Evolutionary conservation across 2,329 filamentous ascomycete species (phyloP).

Genomic region (Aspergillus ochraceus): DNA sequence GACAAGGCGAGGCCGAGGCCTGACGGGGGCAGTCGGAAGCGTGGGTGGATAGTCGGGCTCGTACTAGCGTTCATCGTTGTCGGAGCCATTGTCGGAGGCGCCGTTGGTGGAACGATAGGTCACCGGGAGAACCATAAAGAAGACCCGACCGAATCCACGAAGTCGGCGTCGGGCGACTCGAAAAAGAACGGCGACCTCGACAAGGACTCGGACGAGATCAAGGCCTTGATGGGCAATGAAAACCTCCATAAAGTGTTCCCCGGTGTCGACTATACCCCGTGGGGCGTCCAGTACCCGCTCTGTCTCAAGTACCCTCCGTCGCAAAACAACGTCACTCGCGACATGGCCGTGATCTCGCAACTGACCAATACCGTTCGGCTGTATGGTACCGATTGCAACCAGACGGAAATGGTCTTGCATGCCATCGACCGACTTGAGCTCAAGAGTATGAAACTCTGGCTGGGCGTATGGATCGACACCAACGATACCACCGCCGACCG

Average conservation of each 20-base stretch:
- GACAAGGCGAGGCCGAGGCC: constrained; percentile 66
- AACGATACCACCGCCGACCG: constrained; percentile 81
- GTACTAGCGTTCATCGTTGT: constrained; percentile 66
- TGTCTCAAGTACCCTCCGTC: constrained; percentile 76
- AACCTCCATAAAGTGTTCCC: constrained; percentile 91
- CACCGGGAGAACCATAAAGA: constrained; percentile 48
- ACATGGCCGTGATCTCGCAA: constrained; percentile 85
- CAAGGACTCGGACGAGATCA: constrained; percentile 75
- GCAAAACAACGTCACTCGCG: constrained; percentile 92
- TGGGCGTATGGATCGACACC: constrained; percentile 88
- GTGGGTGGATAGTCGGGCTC: constrained; percentile 68
- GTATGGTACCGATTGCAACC: constrained; percentile 96
- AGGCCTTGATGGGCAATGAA: constrained; percentile 75
- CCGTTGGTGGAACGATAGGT: constrained; percentile 71
- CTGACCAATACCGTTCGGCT: constrained; percentile 84
- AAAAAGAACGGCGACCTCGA: constrained; percentile 67
- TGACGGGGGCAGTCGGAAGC: constrained; percentile 62
- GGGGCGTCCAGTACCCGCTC: constrained; percentile 85
- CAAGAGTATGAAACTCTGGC: constrained; percentile 79
- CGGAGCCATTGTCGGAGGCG: constrained; percentile 70
- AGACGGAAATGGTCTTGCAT: constrained; percentile 89
- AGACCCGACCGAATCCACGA: constrained; percentile 32
- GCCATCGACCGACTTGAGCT: constrained; percentile 74
- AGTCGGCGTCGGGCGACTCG: constrained; percentile 61
- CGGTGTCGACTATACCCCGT: constrained; percentile 91